phyloP scores from a whole-genome alignment of 805 yeast genomes.

The Wickerhamomyces silvicola region DNA sequence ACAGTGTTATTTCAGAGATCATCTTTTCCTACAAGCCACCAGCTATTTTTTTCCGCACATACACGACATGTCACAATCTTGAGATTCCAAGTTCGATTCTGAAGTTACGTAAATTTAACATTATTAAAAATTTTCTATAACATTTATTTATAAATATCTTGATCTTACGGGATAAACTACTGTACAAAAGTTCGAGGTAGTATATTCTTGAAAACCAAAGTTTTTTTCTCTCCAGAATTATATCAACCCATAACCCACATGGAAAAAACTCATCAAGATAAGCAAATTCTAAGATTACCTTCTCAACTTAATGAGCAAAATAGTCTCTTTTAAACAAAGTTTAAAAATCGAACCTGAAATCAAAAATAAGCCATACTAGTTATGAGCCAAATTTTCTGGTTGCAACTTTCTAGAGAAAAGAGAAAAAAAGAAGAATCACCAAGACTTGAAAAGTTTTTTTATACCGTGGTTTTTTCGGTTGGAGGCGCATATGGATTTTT shows the following conservation, averaged over 20 bases:
- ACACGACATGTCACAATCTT: no score
- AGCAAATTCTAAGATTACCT: conserved; percentile 10
- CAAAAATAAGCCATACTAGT: conserved; percentile 10
- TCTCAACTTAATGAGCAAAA: conserved; percentile 32
- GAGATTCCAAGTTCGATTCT: background rate
- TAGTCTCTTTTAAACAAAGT: conserved; percentile 6
- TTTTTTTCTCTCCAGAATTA: conserved; percentile 23
- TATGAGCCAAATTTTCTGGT: conserved; percentile 24
- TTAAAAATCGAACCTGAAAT: conserved; percentile 6
- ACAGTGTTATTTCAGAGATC: no score
- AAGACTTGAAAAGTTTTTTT: background rate
- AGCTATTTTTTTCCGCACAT: no score
- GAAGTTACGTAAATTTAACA: background rate
- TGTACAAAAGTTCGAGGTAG: conserved; percentile 11
- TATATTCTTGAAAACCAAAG: conserved; percentile 27
- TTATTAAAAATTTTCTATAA: no score
- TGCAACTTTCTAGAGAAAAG: conserved; percentile 25
- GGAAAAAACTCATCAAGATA: conserved; percentile 5
- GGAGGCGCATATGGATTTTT: background rate
- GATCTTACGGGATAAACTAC: conserved; percentile 31
- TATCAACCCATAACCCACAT: conserved; percentile 24
- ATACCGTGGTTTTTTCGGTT: background rate
- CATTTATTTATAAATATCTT: conserved; percentile 17
- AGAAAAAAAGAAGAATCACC: conserved; percentile 2
- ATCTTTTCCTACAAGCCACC: no score